Conservation (phyloP, 441 rosid genomes). For the Hura crepitans region DNA sequence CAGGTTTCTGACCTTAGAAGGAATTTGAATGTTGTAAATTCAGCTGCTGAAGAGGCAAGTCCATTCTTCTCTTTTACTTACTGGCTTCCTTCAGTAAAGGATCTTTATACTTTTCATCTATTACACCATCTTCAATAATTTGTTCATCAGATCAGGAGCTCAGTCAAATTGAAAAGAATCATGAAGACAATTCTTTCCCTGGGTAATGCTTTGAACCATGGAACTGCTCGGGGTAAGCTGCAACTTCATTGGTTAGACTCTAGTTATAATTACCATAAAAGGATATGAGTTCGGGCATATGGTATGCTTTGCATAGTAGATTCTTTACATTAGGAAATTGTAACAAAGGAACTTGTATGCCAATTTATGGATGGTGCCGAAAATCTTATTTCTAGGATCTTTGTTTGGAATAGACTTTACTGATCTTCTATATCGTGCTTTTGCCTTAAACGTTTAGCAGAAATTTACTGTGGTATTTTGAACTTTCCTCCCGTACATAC, state of each 20-base stretch:
- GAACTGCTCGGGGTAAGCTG: slow-evolving; percentile 91
- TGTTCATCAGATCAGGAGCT: slow-evolving; percentile 60
- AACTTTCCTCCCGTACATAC: no score
- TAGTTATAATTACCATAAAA: neutral
- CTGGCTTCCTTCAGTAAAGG: slow-evolving; percentile 19
- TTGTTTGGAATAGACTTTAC: no score
- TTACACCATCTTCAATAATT: slow-evolving; percentile 22
- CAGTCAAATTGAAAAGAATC: slow-evolving; percentile 71
- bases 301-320: neutral
- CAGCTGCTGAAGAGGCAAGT: slow-evolving; percentile 87
- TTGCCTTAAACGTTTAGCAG: no score
- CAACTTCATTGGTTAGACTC: slow-evolving; percentile 11
- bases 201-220: slow-evolving; percentile 92
- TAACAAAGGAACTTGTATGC: neutral
- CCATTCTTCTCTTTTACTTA: slow-evolving; percentile 14
- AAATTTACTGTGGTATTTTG: no score
- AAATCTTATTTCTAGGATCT: neutral
- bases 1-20: slow-evolving; percentile 88
- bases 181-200: slow-evolving; percentile 89
- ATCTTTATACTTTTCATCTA: slow-evolving; percentile 22
- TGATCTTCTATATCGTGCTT: no score
- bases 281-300: neutral
- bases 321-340: neutral
- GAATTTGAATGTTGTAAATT: slow-evolving; percentile 57
- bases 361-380: neutral